Evolutionary conservation across 106 monocot genomes (phyloP).

Genomic region (Dendrobium nobile): DNA sequence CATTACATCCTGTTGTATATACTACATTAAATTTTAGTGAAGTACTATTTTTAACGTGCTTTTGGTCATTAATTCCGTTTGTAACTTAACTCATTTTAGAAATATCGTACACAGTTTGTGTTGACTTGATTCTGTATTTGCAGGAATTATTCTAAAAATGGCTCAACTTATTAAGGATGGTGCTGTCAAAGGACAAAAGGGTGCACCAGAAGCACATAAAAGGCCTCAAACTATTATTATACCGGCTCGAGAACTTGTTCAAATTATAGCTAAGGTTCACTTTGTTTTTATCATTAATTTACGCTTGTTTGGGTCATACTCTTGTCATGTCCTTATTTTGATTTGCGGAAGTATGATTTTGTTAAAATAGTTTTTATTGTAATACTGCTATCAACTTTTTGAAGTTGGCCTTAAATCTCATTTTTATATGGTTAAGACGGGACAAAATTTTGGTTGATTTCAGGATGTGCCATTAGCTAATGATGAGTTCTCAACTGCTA

Average conservation of each 20-base stretch:
- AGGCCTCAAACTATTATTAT: slow-evolving; percentile 86
- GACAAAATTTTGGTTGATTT: background rate
- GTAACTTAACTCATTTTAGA: background rate
- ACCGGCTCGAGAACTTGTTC: slow-evolving; percentile 77
- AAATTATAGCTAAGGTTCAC: slow-evolving; percentile 85
- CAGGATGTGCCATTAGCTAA: slow-evolving; percentile 63
- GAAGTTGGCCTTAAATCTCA: background rate
- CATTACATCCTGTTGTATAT: background rate
- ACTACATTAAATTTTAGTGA: background rate
- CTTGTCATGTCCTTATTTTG: background rate
- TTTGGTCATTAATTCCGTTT: background rate
- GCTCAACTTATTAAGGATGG: slow-evolving; percentile 74
- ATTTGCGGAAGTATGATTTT: background rate
- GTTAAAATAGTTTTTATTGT: background rate
- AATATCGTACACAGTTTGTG: background rate
- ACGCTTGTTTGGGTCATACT: background rate
- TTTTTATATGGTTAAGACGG: background rate
- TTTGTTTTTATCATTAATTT: slow-evolving; percentile 10
- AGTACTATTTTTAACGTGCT: background rate
- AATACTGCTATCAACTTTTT: background rate
- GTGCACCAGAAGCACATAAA: slow-evolving; percentile 29
- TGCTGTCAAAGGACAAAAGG: slow-evolving; percentile 48
- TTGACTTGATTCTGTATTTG: slow-evolving; percentile 7
- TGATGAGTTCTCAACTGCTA: slow-evolving; percentile 39
- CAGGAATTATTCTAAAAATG: slow-evolving; percentile 88